Conservation (phyloP, 805 yeast species). For the Saccharomycopsis microspora region DNA sequence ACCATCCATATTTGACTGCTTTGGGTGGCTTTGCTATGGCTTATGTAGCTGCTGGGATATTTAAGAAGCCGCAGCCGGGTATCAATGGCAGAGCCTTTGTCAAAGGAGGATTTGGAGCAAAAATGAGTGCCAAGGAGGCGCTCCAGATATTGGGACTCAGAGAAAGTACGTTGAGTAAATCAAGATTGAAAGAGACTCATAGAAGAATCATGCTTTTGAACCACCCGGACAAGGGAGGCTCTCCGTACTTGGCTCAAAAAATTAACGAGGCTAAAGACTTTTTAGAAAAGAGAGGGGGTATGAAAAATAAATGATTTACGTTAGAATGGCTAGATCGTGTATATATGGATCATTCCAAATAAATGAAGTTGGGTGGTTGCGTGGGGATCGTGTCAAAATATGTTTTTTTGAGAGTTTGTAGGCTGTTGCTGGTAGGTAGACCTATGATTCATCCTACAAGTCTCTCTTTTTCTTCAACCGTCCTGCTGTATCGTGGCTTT, state of each 20-base stretch:
- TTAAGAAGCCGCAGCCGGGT: slow-evolving; percentile 60
- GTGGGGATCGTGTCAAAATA: too few species aligned
- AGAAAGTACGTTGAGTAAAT: slow-evolving; percentile 50
- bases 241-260: slow-evolving; percentile 80
- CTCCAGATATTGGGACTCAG: slow-evolving; percentile 68
- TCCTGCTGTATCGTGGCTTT: too few species aligned
- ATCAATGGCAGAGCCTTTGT: slow-evolving; percentile 52
- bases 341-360: not conserved
- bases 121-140: slow-evolving; percentile 86
- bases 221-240: slow-evolving; percentile 94
- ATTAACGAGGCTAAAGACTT: slow-evolving; percentile 87
- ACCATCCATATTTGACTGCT: slow-evolving; percentile 69
- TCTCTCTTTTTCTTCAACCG: too few species aligned
- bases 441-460: too few species aligned
- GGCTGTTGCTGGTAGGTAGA: too few species aligned
- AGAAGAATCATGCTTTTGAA: slow-evolving; percentile 77
- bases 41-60: slow-evolving; percentile 55
- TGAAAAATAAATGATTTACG: slow-evolving; percentile 14
- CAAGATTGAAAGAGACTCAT: slow-evolving; percentile 67
- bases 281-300: slow-evolving; percentile 38
- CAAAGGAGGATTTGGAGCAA: slow-evolving; percentile 87
- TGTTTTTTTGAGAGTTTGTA: not conserved
- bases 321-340: not conserved
- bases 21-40: slow-evolving; percentile 56
- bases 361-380: not conserved